phyloP scores from a whole-genome alignment of 306 rosid species.

The Malus domestica region DNA sequence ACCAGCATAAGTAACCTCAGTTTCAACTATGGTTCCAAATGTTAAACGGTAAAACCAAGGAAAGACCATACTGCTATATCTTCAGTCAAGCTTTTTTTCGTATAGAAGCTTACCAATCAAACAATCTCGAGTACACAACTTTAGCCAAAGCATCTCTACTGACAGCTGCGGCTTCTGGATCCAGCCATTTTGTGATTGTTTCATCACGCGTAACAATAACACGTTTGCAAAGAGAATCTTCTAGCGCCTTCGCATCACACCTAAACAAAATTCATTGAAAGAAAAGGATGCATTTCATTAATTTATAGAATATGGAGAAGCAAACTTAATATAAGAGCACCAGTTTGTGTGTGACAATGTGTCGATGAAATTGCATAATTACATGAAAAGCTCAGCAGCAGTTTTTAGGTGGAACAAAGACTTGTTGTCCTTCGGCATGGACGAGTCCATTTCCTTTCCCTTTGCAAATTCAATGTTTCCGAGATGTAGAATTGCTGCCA shows the following conservation, averaged over 20 bases:
- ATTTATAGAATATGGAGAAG: slow-evolving; percentile 10
- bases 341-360: slow-evolving; percentile 13
- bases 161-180: slow-evolving; percentile 84
- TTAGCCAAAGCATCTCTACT: slow-evolving; percentile 98
- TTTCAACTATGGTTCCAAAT: slow-evolving; percentile 8
- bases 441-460: slow-evolving; percentile 87
- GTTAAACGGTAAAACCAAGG: slow-evolving; percentile 4
- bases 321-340: slow-evolving; percentile 12
- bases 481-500: slow-evolving; percentile 94
- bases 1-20: neutral
- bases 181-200: slow-evolving; percentile 83
- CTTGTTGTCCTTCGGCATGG: slow-evolving; percentile 83
- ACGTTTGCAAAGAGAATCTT: slow-evolving; percentile 99
- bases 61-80: slow-evolving; percentile 7
- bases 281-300: neutral
- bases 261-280: slow-evolving; percentile 32
- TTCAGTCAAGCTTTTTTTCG: slow-evolving; percentile 13
- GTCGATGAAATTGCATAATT: slow-evolving; percentile 22
- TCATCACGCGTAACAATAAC: slow-evolving; percentile 96
- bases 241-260: slow-evolving; percentile 93
- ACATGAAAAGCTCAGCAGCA: slow-evolving; percentile 93
- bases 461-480: slow-evolving; percentile 94
- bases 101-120: slow-evolving; percentile 72
- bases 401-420: slow-evolving; percentile 78
- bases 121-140: slow-evolving; percentile 81